A percentile compares a stretch with the other conserved stretches of the same genome.
These are phyloP conservation scores for Albophoma yamanashiensis DNA, from an alignment of 2,329 filamentous ascomycete genomes.

Conservation along the genomic window DNA sequence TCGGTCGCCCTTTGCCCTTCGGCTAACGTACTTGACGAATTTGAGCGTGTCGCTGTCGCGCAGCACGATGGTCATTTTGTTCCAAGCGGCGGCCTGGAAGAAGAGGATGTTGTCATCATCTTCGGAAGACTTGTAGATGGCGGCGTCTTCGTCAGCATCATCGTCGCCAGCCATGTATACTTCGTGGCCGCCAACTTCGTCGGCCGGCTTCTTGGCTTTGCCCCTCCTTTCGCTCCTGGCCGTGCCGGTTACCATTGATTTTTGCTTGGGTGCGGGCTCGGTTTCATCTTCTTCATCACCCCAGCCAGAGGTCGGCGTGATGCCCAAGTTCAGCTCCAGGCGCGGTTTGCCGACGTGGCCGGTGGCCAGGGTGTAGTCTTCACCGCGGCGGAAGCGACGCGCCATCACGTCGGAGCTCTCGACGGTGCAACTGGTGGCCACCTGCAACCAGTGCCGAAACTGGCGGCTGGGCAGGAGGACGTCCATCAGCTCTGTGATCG, in stretches of 20 bases:
- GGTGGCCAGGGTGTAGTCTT: constrained; percentile 89
- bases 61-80: constrained; percentile 81
- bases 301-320: constrained; percentile 82
- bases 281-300: constrained; percentile 52
- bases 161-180: constrained; percentile 92
- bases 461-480: constrained; percentile 72
- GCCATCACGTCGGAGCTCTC: constrained; percentile 70
- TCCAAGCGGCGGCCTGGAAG: constrained; percentile 64
- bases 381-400: constrained; percentile 73
- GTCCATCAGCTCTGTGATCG: constrained; percentile 70
- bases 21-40: constrained; percentile 94
- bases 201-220: constrained; percentile 25
- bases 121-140: constrained; percentile 69
- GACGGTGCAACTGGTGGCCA: constrained; percentile 67
- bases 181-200: constrained; percentile 65
- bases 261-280: constrained; percentile 22
- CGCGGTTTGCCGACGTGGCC: constrained; percentile 68
- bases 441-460: constrained; percentile 82
- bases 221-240: constrained; percentile 18
- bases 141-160: constrained; percentile 61
- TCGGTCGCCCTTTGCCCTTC: constrained; percentile 71
- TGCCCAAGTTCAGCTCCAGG: constrained; percentile 75
- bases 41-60: constrained; percentile 76
- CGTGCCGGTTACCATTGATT: constrained; percentile 23
- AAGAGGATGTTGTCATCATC: constrained; percentile 66